Base-by-base conservation (phyloP, 2,329 filamentous ascomycete species). In the Claviceps arundinis region DNA sequence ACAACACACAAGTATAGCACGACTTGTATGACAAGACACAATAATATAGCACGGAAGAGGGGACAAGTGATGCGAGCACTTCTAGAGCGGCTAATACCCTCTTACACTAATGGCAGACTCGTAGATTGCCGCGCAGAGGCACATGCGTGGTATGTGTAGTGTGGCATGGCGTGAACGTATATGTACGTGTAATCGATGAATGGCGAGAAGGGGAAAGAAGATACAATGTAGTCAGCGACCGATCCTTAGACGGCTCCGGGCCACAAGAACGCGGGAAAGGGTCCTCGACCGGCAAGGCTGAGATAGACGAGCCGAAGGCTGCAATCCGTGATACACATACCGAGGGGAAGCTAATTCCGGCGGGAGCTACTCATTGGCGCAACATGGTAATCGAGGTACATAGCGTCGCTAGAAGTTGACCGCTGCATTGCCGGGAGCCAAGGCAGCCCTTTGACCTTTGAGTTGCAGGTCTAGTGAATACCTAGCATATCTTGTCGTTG, bases 271-370 rank as follows among this genome's bases (percentile, higher is more conserved):
- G 3, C 42, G 42, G 30, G n/a, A 38, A 9, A 42, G 37, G 38
- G 16, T 34, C 16, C 5, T 13, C 38, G 8, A n/a, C n/a, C 37
- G n/a, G 47, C 50, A 50, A 47, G 47, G 37, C 50, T 54, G 52
- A 50, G 53, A 50, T 50, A 50, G 53, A 54, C 53, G 47, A 54
- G 50, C 50, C 53, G 38, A 47, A 24, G 46, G 37, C 37, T 24
- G 26, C 47, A 17, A 50, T 37, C 30, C 30, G 30, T 11, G 30
- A 9, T 26, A 26, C 24, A 26, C 24, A 30, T 30, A 8, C 26
- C 26, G 26, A 30, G 2, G 26, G 26, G 26, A 30, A 30, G 26
- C 26, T 30, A 3, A 30, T 49, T 41, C 37, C 51, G 22, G 43
- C 41, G 26, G 26, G n/a, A 22, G 34, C 30, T 19, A 41, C 38